A percentile compares a stretch with the other conserved stretches of the same genome.
These are phyloP conservation scores for Pittosporum tobira DNA, from an alignment of 129 eudicot genomes.

Conservation along the genomic window DNA sequence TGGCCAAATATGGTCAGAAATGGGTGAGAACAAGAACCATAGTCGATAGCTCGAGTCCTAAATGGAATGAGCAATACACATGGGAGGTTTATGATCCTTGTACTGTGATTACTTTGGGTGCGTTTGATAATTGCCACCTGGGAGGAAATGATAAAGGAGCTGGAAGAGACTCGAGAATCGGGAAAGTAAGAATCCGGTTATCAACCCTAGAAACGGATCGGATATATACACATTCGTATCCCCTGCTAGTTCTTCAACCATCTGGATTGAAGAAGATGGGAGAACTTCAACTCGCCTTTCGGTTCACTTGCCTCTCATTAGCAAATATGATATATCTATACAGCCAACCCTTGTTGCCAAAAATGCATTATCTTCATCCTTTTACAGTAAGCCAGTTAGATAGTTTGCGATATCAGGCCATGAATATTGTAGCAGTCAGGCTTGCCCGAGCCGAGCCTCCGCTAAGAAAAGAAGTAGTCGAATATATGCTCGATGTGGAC, in stretches of 20 bases:
- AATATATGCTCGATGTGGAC: conserved; percentile 55
- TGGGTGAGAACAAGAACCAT: conserved; percentile 99
- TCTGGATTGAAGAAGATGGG: conserved; percentile 87
- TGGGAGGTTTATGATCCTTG: conserved; percentile 98
- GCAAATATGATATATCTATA: conserved; percentile 73
- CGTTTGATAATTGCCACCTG: conserved; percentile 74
- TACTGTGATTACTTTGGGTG: conserved; percentile 81
- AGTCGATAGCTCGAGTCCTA: conserved; percentile 60
- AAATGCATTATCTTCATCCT: conserved; percentile 57
- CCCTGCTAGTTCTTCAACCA: conserved; percentile 76
- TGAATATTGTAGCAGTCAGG: conserved; percentile 45
- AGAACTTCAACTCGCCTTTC: conserved; percentile 77
- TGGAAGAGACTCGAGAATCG: conserved; percentile 65
- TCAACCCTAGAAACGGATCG: conserved; percentile 81
- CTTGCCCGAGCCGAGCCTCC: conserved; percentile 57
- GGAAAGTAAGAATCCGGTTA: conserved; percentile 79
- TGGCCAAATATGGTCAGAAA: conserved; percentile 87
- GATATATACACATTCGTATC: conserved; percentile 77
- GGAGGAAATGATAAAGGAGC: conserved; percentile 38
- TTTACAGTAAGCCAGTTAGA: conserved; percentile 51
- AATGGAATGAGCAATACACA: conserved; percentile 95
- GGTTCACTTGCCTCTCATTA: conserved; percentile 79
- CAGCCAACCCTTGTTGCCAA: conserved; percentile 63
- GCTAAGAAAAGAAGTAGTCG: conserved; percentile 50
- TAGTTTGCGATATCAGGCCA: conserved; percentile 50